These are phyloP conservation scores for Lodderomyces oxycetoniae DNA, from an alignment of 1,139 yeast genomes.

Conservation along the genomic window DNA sequence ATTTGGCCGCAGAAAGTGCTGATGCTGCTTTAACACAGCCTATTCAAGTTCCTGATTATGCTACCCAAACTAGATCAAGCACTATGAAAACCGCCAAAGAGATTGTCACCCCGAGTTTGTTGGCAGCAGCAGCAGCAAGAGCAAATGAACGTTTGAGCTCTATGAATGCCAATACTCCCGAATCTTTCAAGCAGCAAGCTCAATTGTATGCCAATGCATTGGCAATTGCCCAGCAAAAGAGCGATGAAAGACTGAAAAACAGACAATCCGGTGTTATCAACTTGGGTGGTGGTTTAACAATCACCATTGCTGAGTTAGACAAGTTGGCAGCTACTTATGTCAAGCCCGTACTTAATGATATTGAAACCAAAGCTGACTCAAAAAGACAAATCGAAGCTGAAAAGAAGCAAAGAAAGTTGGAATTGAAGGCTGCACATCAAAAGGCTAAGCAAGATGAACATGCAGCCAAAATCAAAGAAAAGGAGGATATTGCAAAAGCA, in stretches of 20 bases:
- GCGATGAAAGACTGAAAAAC: conserved; percentile 49
- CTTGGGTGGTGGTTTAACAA: conserved; percentile 84
- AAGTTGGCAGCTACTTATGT: conserved; percentile 79
- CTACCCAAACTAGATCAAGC: conserved; percentile 27
- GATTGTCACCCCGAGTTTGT: conserved; percentile 51
- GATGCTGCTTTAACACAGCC: conserved; percentile 35
- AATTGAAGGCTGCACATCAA: conserved; percentile 30
- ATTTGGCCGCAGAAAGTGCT: conserved; percentile 37
- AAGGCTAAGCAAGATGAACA: conserved; percentile 49
- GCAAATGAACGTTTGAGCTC: conserved; percentile 50
- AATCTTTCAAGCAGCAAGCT: conserved; percentile 39
- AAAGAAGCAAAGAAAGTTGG: conserved; percentile 29
- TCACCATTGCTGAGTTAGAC: conserved; percentile 72
- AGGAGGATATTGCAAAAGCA: conserved; percentile 35
- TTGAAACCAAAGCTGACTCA: conserved; percentile 62
- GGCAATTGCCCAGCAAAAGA: conserved; percentile 66
- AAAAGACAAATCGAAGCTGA: conserved; percentile 63
- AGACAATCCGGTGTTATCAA: conserved; percentile 55
- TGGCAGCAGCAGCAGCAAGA: conserved; percentile 56
- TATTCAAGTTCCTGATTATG: conserved; percentile 22
- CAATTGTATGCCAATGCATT: conserved; percentile 43
- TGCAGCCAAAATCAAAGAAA: conserved; percentile 47
- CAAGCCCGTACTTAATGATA: conserved; percentile 78
- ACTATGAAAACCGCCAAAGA: conserved; percentile 35
- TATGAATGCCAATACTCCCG: conserved; percentile 31